Base-by-base conservation (phyloP, 345 rosid species). In the Aurinia saxatilis region DNA sequence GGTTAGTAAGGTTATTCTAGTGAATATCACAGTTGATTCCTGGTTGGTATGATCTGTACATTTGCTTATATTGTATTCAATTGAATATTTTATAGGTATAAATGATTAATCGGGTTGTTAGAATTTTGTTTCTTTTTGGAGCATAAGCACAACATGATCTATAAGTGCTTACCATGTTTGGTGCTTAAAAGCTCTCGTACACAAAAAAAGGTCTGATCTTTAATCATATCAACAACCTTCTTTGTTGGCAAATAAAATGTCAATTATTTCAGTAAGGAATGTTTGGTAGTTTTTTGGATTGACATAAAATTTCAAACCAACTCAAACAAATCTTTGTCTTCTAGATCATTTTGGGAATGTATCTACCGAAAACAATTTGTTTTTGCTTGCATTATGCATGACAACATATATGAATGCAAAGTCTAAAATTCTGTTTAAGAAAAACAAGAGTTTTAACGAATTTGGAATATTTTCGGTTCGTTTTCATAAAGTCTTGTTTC, bases 111-210 rank as follows among this genome's bases (percentile, higher is more conserved):
- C 8, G 30, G 38, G 51, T 62, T 33, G 50, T 53, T 63, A 48
- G 30, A 16, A 14, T 19, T 14, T 9, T 15, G 53, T 47, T 41
- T 8, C 3, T 2, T 23, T 62, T 39, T 33, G 5, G 51, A 52
- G 51, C 49, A 45, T 13, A 1, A 58, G 7, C 53, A 52, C 25
- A 45, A 60, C 73, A 68, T 63, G 74, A 55, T 70, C 56, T 55
- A 62, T 48, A 55, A 70, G 74, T 70, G 74, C 58, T 70, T 62
- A 37, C 52, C 74, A 70, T 63, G 74, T 70, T 25, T 62, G 57
- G 37, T 70, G 45, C 30, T 46, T 45, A 2, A 52, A n/a, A 25
- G 7, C 27, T 19, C 53, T 60, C 49, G 36, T 60, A 48, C 54
- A 35, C 42, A 51, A 35, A 33, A 35, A 29, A 18, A 21, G 46